Base-by-base conservation (phyloP, 768 basidiomycete genomes). In the Phanerochaete sordida region DNA sequence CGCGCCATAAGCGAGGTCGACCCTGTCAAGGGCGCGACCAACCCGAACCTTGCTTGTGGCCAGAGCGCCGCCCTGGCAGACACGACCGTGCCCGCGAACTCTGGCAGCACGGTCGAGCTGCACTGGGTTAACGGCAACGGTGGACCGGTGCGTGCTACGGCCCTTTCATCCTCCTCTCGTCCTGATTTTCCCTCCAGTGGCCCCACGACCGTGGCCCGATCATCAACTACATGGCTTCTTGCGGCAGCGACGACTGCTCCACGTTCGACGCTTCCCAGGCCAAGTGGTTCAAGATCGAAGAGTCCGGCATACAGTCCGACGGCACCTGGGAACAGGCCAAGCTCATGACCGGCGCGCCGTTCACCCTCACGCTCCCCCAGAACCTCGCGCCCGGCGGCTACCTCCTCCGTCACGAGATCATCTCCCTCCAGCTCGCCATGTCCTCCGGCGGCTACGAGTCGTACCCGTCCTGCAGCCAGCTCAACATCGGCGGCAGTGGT, bases 401-500 rank as follows among this genome's bases (percentile, higher is more conserved):
- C 70, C 76, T 93, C 60, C 70, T 91, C 68, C 87, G 90, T 1
- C 85, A 90, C 70, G 90, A 93, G 68, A 86, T 91, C 70, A 84
- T 91, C 69, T 85, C 85, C 13, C 80, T 91, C 12, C 89, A 90
- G 66, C 76, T 84, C 46, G 88, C 79, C 12, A 76, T 66, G 16
- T 61, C 66, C 1, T 5, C 64, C 7, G 82, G 83, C 1, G 86
- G 86, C 19, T 88, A 87, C 1, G 90, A 91, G 71, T 91, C 90
- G 71, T 91, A 91, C 70, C 84, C 87, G 0, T 81, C 83, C 27
- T 91, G 90, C 69, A 76, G 79, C 3, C 79, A 81, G 68, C 6
- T 73, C 56, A 52, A 45, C 43, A 71, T 91, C 45, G 74, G 78
- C 3, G 88, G 89, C 12, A 77, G 72, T 48, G 78, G 79, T 46